A percentile compares a stretch with the other conserved stretches of the same genome.
These are phyloP conservation scores for Ceratobasidium sp. DNA, from an alignment of 1,284 basidiomycete genomes.

Conservation along the genomic window DNA sequence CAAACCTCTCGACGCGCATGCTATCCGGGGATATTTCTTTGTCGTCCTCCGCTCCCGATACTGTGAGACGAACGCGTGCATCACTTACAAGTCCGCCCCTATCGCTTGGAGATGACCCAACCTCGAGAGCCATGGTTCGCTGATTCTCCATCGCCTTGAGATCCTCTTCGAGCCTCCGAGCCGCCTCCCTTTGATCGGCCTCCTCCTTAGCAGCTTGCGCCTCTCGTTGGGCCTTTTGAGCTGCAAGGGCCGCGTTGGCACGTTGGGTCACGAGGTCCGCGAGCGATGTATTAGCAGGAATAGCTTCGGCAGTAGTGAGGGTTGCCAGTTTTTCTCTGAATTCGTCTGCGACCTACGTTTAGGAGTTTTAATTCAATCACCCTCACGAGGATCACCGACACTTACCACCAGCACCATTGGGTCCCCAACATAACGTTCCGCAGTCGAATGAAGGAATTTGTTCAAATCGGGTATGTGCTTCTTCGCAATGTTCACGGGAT, in stretches of 20 bases:
- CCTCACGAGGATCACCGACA: not conserved
- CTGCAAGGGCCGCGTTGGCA: constrained; percentile 27
- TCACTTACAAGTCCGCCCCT: not conserved
- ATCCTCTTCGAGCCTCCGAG: constrained; percentile 34
- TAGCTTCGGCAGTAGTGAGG: constrained; percentile 4
- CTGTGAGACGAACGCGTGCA: not conserved
- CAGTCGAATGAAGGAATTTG: constrained; percentile 38
- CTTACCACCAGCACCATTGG: constrained; percentile 42
- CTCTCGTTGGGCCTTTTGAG: constrained; percentile 37
- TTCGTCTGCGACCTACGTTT: constrained; percentile 31
- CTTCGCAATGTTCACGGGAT: constrained; percentile 43
- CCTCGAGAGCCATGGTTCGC: not conserved
- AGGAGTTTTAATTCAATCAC: not conserved
- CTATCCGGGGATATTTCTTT: not conserved
- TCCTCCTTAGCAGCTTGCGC: constrained; percentile 41
- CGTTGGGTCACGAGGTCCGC: constrained; percentile 34
- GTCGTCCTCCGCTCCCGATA: not conserved
- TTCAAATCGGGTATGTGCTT: constrained; percentile 37
- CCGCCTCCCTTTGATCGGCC: constrained; percentile 31
- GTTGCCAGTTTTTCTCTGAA: constrained; percentile 30
- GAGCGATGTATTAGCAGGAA: constrained; percentile 35
- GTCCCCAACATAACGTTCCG: constrained; percentile 36
- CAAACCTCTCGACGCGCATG: constrained; percentile 8
- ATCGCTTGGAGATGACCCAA: constrained; percentile 36
- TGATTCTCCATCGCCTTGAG: constrained; percentile 37